phyloP scores from a whole-genome alignment of 192 early-diverging fungal genomes.

The Backusella tarrabulga region DNA sequence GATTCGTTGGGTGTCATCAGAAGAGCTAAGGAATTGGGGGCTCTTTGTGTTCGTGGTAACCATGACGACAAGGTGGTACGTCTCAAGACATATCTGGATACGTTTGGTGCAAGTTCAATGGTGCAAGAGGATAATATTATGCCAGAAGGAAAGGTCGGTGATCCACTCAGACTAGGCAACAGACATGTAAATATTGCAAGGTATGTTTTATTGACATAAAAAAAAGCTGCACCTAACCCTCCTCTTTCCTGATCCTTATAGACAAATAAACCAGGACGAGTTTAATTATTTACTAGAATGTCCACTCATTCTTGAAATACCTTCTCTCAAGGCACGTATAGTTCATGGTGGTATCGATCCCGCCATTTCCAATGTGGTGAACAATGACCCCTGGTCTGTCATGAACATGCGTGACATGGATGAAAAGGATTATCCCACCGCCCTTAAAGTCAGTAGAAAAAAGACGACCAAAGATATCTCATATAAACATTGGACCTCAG shows the following conservation, averaged over 20 bases:
- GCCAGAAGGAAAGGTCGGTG: constrained; percentile 33
- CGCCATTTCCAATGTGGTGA: constrained; percentile 29
- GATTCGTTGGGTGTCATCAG: constrained; percentile 57
- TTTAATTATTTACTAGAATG: constrained; percentile 53
- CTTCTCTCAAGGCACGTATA: constrained; percentile 47
- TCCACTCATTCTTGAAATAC: constrained; percentile 51
- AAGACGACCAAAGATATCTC: constrained; percentile 26
- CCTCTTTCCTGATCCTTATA: neutral
- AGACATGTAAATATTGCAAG: constrained; percentile 36
- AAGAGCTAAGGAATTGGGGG: constrained; percentile 44
- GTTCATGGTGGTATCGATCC: constrained; percentile 71
- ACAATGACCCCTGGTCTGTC: constrained; percentile 57
- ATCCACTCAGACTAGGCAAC: constrained; percentile 26
- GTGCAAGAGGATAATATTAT: neutral
- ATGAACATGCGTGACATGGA: constrained; percentile 61
- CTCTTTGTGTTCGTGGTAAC: constrained; percentile 67
- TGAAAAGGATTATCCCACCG: constrained; percentile 35
- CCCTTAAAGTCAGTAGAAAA: constrained; percentile 40
- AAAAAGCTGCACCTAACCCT: neutral
- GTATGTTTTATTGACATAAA: constrained; percentile 15
- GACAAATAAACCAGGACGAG: constrained; percentile 37
- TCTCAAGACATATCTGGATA: constrained; percentile 34
- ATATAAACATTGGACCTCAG: constrained; percentile 19
- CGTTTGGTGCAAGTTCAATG: constrained; percentile 10
- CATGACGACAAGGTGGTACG: constrained; percentile 72